Base-by-base conservation (phyloP, 2,329 filamentous ascomycete species). In the Dactylellina parvicollis region DNA sequence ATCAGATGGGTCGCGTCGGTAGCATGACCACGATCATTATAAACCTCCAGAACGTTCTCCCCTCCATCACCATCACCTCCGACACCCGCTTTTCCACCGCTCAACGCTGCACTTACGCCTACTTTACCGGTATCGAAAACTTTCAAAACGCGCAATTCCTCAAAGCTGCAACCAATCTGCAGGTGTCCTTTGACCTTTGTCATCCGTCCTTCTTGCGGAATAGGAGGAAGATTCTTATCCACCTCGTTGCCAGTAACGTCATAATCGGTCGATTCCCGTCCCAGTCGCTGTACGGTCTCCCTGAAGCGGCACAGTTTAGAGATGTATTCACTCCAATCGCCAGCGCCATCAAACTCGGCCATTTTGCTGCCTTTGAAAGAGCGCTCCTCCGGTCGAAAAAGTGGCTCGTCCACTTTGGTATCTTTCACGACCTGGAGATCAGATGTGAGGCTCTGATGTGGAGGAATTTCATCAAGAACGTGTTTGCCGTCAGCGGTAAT, bases 21-120 rank as follows among this genome's bases (percentile, higher is more conserved):
- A 73, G 69, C 30, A 73, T 73, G 69, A 73, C 69, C 8, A 73
- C 69, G 1, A 73, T 73, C 30, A 66, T 73, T 16, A 44, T 73
- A 4, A 73, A 73, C 47, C 47, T 73, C 18, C 60, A 66, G 38
- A 73, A 73, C 69, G 69, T 73, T 18, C 47, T 73, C 20, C 60
- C 60, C 40, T 50, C 59, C 8, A 59, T 73, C 54, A 56, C 55
- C 18, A 66, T 73, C 69, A 59, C 60, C 46, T 54, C 69, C 30
- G 69, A 73, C 42, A 65, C 69, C 20, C 69, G 60, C 40, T 73
- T 73, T 47, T 73, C 69, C 34, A 54, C 44, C n/a, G 69, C 69
- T 20, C 60, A 73, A 24, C 69, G 69, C 16, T 73, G 69, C 60
- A 73, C 69, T 20, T 73, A 73, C 28, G 69, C 69, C 54, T 73